Conservation (phyloP, 441 rosid genomes). For the Jatropha podagrica region DNA sequence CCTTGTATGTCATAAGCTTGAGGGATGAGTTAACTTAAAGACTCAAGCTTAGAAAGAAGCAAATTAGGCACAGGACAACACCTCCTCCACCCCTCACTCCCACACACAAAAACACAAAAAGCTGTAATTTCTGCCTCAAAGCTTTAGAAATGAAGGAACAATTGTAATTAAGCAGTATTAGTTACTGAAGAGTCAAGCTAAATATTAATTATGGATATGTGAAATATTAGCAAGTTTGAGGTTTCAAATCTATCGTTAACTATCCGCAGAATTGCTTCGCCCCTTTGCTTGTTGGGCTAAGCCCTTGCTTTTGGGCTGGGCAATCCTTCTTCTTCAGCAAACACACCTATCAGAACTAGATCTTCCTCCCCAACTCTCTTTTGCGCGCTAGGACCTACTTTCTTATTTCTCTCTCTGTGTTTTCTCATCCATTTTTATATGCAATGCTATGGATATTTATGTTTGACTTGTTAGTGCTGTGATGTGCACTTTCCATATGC, state of each 20-base stretch:
- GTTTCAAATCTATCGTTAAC: not conserved
- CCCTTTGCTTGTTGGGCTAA: too few species aligned
- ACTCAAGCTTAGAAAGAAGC: not conserved
- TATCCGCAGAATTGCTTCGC: too few species aligned
- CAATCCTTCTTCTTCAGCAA: too few species aligned
- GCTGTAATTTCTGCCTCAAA: not conserved
- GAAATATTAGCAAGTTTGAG: conserved; percentile 1
- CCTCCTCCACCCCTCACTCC: too few species aligned
- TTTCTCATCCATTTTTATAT: not conserved
- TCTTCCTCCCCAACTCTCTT: too few species aligned
- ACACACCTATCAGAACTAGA: too few species aligned
- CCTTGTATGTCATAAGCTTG: not conserved
- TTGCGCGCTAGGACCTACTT: too few species aligned
- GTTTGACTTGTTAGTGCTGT: not conserved
- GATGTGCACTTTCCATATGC: not conserved
- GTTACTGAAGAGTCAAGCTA: not conserved
- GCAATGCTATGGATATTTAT: not conserved
- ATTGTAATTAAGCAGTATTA: not conserved
- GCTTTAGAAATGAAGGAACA: not conserved
- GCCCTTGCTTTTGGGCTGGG: too few species aligned
- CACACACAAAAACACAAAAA: too few species aligned
- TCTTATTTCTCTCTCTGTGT: not conserved
- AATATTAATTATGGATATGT: not conserved
- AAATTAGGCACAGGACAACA: too few species aligned
- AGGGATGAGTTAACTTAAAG: not conserved